Base-by-base conservation (phyloP, 257 asterid species). In the Penstemon barbatus region DNA sequence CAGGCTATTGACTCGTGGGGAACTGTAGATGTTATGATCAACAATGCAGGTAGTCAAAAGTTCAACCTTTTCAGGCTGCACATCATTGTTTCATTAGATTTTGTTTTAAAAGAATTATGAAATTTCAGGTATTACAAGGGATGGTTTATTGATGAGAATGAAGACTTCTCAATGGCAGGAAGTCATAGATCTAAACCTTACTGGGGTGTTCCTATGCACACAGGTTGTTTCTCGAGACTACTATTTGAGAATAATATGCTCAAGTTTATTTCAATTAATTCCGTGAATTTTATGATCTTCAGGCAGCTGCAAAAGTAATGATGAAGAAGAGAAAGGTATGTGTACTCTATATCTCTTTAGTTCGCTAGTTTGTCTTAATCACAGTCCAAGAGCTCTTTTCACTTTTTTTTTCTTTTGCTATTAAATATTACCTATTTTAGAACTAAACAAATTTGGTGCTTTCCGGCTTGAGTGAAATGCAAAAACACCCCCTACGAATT, bases 301-400 rank as follows among this genome's bases (percentile, higher is more conserved):
- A 93, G 97, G 97, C 97, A n/a, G 99, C 96, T 60, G 96, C 99
- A 60, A 94, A 89, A 78, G 44, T 94, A 68, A 91, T 94, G 99
- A 87, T 89, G 96, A 94, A 82, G 86, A 94, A 94, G 89, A 94
- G 71, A 86, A 91, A 94, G 97, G 97, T 94, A 86, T 57, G 37
- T 48, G 7, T 43, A 6, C 37, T 33, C 55, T 44, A 42, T 18
- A 68, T 43, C 15, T 13, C 54, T 56, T 57, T 33, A 40, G 36
- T 7, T 42, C n/a, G 43, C n/a, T 15, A 9, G 43, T 60, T 69
- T 7, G 18, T 25, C 33, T 25, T 25, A 25, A 25, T 25, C 33
- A 25, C 33, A 25, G 2, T 25, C 33, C 33, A 25, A 25, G 33
- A 25, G 33, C 33, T 25, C 33, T 25, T 25, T 25, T 25, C 33